Evolutionary conservation across 306 rosid genomes (phyloP).

Genomic region (Purshia tridentata): DNA sequence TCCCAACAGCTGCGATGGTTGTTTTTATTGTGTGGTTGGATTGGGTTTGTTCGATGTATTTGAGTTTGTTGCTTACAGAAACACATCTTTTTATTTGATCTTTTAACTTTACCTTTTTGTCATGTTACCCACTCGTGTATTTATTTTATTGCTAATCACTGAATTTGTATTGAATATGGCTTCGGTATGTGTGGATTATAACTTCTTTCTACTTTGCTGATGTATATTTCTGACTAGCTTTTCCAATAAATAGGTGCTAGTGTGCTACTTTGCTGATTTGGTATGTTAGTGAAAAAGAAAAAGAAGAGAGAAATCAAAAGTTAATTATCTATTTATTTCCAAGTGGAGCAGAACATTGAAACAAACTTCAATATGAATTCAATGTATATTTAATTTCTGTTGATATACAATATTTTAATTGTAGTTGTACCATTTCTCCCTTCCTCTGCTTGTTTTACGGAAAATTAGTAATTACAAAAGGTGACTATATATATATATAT

Average conservation of each 20-base stretch:
- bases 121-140: neutral
- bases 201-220: no score
- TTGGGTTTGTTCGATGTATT: neutral
- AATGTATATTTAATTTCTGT: neutral
- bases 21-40: neutral
- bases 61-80: neutral
- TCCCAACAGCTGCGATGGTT: neutral
- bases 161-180: no score
- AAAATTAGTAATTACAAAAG: neutral
- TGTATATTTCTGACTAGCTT: no score
- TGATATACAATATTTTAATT: constrained; percentile 2
- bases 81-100: neutral
- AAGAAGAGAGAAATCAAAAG: neutral
- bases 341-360: neutral
- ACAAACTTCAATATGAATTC: no score
- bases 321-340: neutral
- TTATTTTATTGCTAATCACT: neutral
- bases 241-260: no score
- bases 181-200: no score
- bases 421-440: neutral
- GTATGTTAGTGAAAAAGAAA: neutral
- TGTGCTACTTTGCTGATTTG: neutral
- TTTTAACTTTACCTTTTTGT: neutral
- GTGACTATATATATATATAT: neutral
- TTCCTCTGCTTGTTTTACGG: neutral